Evolutionary conservation across 2,329 filamentous ascomycete genomes (phyloP).

Genomic region (Fusarium mexicanum): DNA sequence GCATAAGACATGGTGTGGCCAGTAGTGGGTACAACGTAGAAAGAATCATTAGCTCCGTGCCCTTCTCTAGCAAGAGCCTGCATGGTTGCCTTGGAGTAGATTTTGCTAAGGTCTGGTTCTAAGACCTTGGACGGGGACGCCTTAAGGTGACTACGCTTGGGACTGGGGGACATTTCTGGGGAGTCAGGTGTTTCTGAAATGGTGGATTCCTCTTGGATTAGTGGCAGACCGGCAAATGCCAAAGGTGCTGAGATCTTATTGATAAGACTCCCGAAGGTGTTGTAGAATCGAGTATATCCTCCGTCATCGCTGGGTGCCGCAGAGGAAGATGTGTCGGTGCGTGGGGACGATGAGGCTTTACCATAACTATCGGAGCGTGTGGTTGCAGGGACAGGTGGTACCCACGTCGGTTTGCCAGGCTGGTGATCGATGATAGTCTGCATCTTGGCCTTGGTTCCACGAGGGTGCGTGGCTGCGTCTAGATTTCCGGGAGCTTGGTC

Average conservation of each 20-base stretch:
- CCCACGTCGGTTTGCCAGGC: constrained; percentile 63
- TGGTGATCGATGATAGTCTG: constrained; percentile 65
- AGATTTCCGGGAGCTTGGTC: constrained; percentile 78
- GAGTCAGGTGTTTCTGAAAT: constrained; percentile 46
- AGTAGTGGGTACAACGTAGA: constrained; percentile 93
- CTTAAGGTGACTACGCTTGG: constrained; percentile 51
- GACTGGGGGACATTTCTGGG: constrained; percentile 52
- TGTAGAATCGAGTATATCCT: constrained; percentile 91
- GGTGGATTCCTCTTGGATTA: constrained; percentile 65
- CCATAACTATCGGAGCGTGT: constrained; percentile 39
- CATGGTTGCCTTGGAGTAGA: constrained; percentile 88
- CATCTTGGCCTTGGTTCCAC: constrained; percentile 63
- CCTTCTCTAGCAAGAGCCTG: constrained; percentile 78
- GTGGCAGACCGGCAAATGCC: constrained; percentile 90
- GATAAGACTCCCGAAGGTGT: constrained; percentile 87
- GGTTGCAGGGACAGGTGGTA: constrained; percentile 52
- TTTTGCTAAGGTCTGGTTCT: constrained; percentile 77
- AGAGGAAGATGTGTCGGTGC: constrained; percentile 38
- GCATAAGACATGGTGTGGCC: constrained; percentile 95
- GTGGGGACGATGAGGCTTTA: constrained; percentile 41
- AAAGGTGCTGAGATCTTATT: constrained; percentile 89
- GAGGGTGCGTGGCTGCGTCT: constrained; percentile 63
- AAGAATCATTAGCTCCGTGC: constrained; percentile 75
- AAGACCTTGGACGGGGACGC: constrained; percentile 43
- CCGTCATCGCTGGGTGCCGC: constrained; percentile 66